Base-by-base conservation (phyloP, 2,329 filamentous ascomycete species). In the Cryphonectria radicalis region DNA sequence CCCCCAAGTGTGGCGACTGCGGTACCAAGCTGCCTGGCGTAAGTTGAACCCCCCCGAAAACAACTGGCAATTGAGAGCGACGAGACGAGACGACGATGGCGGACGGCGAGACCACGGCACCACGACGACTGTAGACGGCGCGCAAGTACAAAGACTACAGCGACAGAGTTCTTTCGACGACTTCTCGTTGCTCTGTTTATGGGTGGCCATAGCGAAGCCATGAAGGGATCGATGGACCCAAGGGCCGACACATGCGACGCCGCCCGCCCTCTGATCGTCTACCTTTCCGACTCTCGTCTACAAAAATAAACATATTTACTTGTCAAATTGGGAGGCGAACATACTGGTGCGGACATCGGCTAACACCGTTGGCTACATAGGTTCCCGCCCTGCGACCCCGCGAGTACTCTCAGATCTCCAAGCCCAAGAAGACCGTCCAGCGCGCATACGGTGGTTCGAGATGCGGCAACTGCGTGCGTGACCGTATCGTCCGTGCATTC, bases 1-100 rank as follows among this genome's bases (percentile, higher is more conserved):
- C 95, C 77, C 96, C 96, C 83, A 99, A 99, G 90, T 99, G 96
- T 84, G 93, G 97, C 90, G 96, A 99, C 90, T 99, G 97, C 83
- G 96, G 96, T 82, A 91, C 90, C 88, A 98, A 98, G 89, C 92
- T 99, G 81, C 91, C 94, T 83, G 96, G 96, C 86, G 95, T 99
- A 93, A 92, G 94, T 97, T 75, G 71, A 76, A 69, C 63, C 69
- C 66, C 66, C 70, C 63, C 70, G 73, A 74, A 74, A 73, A 70
- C 72, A 68, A 65, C 50, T 25, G 35, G 50, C 46, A 22, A 28
- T 13, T 50, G 14, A 60, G 63, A 53, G 53, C 43, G 66, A 66
- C 63, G 68, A 70, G 66, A 37, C 67, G 22, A 72, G 66, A 57
- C 60, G 37, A 53, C 64, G 46, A 13, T 42, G 53, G 59, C 42